These are phyloP conservation scores for Allium fistulosum DNA, from an alignment of 106 monocot species.

Conservation along the genomic window DNA sequence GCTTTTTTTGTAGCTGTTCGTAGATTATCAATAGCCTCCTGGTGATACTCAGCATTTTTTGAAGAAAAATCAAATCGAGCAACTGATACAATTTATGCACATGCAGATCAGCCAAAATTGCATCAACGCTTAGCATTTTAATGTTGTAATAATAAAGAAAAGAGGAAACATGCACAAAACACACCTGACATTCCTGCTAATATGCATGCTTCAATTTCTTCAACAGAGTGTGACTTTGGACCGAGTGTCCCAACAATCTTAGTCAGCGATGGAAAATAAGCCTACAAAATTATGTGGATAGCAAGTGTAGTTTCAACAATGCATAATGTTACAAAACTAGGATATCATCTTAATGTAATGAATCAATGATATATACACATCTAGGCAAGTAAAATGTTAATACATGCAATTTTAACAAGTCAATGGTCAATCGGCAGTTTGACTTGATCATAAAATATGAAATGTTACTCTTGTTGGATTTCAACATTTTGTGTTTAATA, in stretches of 20 bases:
- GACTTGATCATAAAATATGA: too few relatives aligned
- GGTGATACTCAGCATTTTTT: conserved; percentile 67
- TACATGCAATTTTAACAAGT: not conserved
- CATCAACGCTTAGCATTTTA: not conserved
- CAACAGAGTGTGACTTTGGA: conserved; percentile 65
- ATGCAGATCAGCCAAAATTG: not conserved
- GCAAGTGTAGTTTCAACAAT: not conserved
- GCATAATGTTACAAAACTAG: too few relatives aligned
- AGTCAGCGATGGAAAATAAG: conserved; percentile 48
- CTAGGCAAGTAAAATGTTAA: not conserved
- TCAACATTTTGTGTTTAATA: too few relatives aligned
- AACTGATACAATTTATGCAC: conserved; percentile 25
- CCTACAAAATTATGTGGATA: conserved; percentile 15
- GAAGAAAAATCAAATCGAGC: conserved; percentile 92
- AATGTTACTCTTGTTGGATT: too few relatives aligned
- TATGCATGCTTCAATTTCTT: conserved; percentile 60
- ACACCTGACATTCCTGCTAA: conserved; percentile 80
- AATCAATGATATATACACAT: not conserved
- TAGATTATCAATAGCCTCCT: conserved; percentile 78
- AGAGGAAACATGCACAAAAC: not conserved
- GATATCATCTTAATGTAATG: not conserved
- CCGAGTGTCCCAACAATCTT: conserved; percentile 75
- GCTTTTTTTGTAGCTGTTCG: conserved; percentile 49
- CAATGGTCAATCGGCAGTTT: too few relatives aligned
- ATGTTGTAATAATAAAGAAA: not conserved